Base-by-base conservation (phyloP, 2,329 filamentous ascomycete genomes). In the Fonsecaea monophora region DNA sequence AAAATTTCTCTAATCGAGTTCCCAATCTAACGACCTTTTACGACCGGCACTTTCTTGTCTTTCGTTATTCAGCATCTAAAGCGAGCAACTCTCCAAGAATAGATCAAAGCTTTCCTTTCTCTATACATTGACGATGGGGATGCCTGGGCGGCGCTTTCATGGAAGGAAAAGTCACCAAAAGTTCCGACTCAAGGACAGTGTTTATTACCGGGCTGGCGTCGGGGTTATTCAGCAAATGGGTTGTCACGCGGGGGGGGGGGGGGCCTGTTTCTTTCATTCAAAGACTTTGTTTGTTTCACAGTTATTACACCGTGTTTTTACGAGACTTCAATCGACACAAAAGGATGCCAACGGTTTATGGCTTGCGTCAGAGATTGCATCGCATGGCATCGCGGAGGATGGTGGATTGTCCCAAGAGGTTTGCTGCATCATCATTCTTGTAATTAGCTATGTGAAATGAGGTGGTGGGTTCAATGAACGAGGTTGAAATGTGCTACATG, bases 371-470 rank as follows among this genome's bases (percentile, higher is more conserved):
- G 48, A 37, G 56, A 48, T 64, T 65, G 62, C 59, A 65, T 65
- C 35, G 66, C 58, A 53, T 30, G 45, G 55, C 50, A 61, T 53
- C 25, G 10, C 37, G 40, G 12, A 54, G 57, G 53, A 53, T 32
- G 57, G 58, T 56, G 55, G 62, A 53, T 32, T 60, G 60, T 53
- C 45, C 32, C 32, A n/a, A 40, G 60, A 45, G 40, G 56, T 50
- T 66, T 53, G 62, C 55, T 58, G 60, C 34, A 64, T 37, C 40
- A 48, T 64, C 54, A 60, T 60, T 65, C 58, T 67, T 69, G 65
- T 69, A 69, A 66, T 69, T 67, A 67, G 68, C 65, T 62, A 67
- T 67, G 64, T 67, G 68, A 63, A 67, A 69, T 42, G 68, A 67
- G 61, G 62, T 25, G 65, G 65, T 32, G 38, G 62, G 54, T 65